Evolutionary conservation across 129 eudicot genomes (phyloP).

Genomic region (Saposhnikovia divaricata): DNA sequence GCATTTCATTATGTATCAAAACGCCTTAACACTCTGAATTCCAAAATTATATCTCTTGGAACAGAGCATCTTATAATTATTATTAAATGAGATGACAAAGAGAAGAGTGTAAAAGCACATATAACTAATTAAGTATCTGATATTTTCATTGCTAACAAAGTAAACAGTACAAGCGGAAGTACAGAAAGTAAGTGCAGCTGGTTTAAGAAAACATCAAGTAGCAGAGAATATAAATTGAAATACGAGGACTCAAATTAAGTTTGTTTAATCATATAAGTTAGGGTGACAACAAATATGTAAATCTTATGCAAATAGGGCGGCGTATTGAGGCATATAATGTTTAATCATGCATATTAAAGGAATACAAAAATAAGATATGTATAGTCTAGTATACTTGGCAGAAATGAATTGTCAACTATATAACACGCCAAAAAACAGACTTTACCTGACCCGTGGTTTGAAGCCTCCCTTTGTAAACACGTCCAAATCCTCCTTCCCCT

Average conservation of each 20-base stretch:
- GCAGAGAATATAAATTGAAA: neutral
- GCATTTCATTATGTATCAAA: neutral
- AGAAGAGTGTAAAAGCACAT: neutral
- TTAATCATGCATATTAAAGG: neutral
- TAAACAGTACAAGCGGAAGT: neutral
- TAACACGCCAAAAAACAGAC: neutral
- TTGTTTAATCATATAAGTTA: neutral
- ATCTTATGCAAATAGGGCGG: neutral
- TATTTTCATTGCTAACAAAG: neutral
- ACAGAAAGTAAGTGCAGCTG: neutral
- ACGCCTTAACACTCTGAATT: neutral
- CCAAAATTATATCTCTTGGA: too few relatives aligned
- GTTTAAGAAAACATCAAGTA: neutral
- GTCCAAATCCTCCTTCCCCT: constrained; percentile 97
- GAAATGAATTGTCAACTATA: neutral
- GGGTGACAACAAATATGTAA: neutral
- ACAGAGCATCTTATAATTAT: neutral
- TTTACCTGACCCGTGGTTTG: constrained; percentile 70
- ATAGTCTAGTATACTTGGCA: neutral
- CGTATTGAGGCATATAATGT: neutral
- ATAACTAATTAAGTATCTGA: neutral
- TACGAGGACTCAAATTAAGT: neutral
- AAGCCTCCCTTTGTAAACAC: constrained; percentile 81
- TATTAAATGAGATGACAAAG: neutral
- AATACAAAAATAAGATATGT: neutral